A percentile compares a stretch with the other conserved stretches of the same genome.
phyloP scores from a whole-genome alignment of 495 filamentous ascomycete species.

The Jackrogersella minutella region DNA sequence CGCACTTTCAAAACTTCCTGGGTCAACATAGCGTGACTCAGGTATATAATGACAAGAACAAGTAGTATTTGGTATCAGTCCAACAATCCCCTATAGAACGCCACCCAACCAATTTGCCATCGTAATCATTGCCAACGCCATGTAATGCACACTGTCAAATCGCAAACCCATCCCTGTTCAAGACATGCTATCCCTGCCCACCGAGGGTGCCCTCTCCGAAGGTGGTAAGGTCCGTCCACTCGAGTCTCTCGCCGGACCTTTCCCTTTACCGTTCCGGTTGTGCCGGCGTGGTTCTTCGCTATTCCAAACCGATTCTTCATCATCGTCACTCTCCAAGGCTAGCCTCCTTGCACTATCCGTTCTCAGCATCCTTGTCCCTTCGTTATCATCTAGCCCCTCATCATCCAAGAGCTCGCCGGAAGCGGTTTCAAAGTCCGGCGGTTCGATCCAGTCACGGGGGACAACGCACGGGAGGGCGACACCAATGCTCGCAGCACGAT shows the following conservation, averaged over 20 bases:
- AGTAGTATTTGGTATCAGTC: slow-evolving; percentile 35
- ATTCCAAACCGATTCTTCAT: slow-evolving; percentile 38
- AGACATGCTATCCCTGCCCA: slow-evolving; percentile 33
- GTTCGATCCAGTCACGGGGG: slow-evolving; percentile 78
- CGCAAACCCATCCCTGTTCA: slow-evolving; percentile 39
- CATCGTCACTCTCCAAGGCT: slow-evolving; percentile 27
- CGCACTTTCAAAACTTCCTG: slow-evolving; percentile 2
- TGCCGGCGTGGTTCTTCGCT: slow-evolving; percentile 41
- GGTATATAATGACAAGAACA: slow-evolving; percentile 2
- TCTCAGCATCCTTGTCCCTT: slow-evolving; percentile 63
- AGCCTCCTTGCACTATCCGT: slow-evolving; percentile 36
- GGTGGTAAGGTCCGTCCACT: slow-evolving; percentile 51
- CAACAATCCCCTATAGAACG: slow-evolving; percentile 28
- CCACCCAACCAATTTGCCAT: slow-evolving; percentile 29
- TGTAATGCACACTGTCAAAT: slow-evolving; percentile 26
- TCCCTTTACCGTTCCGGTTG: slow-evolving; percentile 45
- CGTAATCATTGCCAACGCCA: slow-evolving; percentile 37
- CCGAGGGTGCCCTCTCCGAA: slow-evolving; percentile 53
- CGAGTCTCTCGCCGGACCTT: slow-evolving; percentile 46
- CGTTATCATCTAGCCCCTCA: slow-evolving; percentile 52
- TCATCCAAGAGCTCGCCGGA: slow-evolving; percentile 72
- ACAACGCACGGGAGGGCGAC: slow-evolving; percentile 80
- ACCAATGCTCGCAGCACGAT: slow-evolving; percentile 80
- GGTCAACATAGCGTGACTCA: not conserved
- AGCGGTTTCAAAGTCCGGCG: slow-evolving; percentile 74